Evolutionary conservation across 1,284 basidiomycete genomes (phyloP).

Genomic region (Leccinum subrobustum): DNA sequence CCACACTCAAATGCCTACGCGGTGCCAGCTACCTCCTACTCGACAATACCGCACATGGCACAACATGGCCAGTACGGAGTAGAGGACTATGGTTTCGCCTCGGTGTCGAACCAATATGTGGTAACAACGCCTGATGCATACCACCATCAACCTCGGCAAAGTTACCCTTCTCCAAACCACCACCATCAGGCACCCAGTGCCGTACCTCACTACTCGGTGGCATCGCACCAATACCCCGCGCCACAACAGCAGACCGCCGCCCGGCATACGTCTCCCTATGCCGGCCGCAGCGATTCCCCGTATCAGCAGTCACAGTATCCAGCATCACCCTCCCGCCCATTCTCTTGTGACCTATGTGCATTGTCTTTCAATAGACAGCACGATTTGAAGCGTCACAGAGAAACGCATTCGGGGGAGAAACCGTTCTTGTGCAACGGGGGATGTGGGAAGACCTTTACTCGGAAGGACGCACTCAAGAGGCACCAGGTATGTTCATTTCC

Average conservation of each 20-base stretch:
- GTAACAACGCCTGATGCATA: conserved; percentile 22
- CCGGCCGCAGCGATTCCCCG: conserved; percentile 28
- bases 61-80: conserved; percentile 23
- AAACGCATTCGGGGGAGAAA: conserved; percentile 79
- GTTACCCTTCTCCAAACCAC: conserved; percentile 29
- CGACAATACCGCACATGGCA: conserved; percentile 23
- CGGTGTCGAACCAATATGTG: conserved; percentile 24
- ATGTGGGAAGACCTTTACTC: conserved; percentile 80
- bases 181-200: conserved; percentile 13
- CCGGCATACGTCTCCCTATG: conserved; percentile 28
- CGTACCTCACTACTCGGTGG: conserved; percentile 28
- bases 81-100: conserved; percentile 23
- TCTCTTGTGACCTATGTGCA: conserved; percentile 75
- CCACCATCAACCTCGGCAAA: conserved; percentile 26
- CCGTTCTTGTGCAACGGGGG: conserved; percentile 78
- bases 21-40: conserved; percentile 22
- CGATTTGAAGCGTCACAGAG: conserved; percentile 76
- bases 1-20: conserved; percentile 20
- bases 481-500: conserved; percentile 57
- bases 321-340: conserved; percentile 66
- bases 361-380: conserved; percentile 80
- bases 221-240: conserved; percentile 29
- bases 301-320: conserved; percentile 50
- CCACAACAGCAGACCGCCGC: conserved; percentile 20
- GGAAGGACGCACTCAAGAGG: conserved; percentile 78